phyloP scores from a whole-genome alignment of 257 asterid genomes.

The Euphrasia confusa region DNA sequence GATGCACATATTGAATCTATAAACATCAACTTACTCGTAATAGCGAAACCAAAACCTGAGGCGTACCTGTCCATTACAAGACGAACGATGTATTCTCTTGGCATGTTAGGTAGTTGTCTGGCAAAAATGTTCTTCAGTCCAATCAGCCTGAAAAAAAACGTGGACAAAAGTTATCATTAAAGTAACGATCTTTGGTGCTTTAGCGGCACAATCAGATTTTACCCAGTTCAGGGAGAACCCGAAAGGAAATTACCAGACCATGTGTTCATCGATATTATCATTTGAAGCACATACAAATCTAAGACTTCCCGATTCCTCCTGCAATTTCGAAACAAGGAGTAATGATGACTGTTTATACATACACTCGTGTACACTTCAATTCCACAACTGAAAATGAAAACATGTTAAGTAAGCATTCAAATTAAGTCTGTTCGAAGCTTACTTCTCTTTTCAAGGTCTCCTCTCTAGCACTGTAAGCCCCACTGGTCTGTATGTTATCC shows the following conservation, averaged over 20 bases:
- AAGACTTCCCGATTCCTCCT: conserved; percentile 92
- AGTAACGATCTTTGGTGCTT: background rate
- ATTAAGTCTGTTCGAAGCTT: conserved; percentile 20
- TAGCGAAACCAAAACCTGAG: conserved; percentile 10
- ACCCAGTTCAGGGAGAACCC: conserved; percentile 17
- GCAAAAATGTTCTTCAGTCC: conserved; percentile 97
- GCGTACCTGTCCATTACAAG: conserved; percentile 96
- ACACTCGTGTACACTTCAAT: background rate
- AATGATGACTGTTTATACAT: background rate
- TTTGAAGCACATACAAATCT: conserved; percentile 85
- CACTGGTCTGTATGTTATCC: conserved; percentile 85
- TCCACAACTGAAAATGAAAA: conserved; percentile 4
- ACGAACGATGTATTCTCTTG: conserved; percentile 97
- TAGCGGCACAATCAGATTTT: conserved; percentile 17
- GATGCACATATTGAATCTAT: background rate
- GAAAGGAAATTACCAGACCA: conserved; percentile 77
- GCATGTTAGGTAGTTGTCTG: conserved; percentile 97
- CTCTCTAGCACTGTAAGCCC: conserved; percentile 93
- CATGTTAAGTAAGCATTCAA: background rate
- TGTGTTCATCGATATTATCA: conserved; percentile 79
- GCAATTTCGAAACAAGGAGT: conserved; percentile 24
- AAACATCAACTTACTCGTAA: conserved; percentile 13
- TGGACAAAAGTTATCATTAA: conserved; percentile 11
- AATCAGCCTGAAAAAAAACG: conserved; percentile 60
- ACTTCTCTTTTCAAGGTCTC: conserved; percentile 93